Evolutionary conservation across 352 stramenopile species (phyloP), one percentile per base, ranked within the genome.

Genomic region (Globisporangium camurandrum): DNA sequence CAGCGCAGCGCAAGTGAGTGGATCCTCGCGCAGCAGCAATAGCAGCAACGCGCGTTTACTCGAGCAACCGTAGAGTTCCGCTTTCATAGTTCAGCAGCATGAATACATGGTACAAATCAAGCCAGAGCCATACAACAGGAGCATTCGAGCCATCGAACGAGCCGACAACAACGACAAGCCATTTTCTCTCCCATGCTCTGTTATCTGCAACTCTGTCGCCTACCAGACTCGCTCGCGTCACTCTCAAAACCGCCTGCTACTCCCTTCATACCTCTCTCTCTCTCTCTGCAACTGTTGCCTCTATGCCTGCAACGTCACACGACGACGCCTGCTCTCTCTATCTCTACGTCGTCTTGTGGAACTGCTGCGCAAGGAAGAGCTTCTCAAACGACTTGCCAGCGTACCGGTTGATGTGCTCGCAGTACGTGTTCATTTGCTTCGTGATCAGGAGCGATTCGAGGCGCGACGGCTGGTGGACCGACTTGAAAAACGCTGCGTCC

Each of bases 361-460:
- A 84, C 63, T 89, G 89, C 52, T 80, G 71, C 41, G 86, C 84
- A 49, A 96, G 58, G 60, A 95, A 96, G 22, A 96, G 75, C 67
- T 96, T 96, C 65, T 93, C 75, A 68, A 95, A 95, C 23, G 78
- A 91, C 61, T 91, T 92, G 60, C 84, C 85, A 42, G 84, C 75
- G 66, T 94, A 95, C 46, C 79, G 78, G 69, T 95, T 95, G 64
- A 96, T 91, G 70, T 94, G 82, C 61, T 95, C 79, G 63, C 84
- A 95, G 76, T 95, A 95, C 69, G 80, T 91, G 69, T 93, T 92
- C 74, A 95, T 95, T 71, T 96, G 86, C 67, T 94, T 95, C 52
- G 80, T 91, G 66, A 93, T 92, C 38, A 95, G 64, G 41, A 95
- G 79, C 55, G 84, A 81, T 62, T 95, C 86, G 44, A 95, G 71